These are phyloP conservation scores for Candida sp. DNA, from an alignment of 1,139 yeast species.

Conservation along the genomic window DNA sequence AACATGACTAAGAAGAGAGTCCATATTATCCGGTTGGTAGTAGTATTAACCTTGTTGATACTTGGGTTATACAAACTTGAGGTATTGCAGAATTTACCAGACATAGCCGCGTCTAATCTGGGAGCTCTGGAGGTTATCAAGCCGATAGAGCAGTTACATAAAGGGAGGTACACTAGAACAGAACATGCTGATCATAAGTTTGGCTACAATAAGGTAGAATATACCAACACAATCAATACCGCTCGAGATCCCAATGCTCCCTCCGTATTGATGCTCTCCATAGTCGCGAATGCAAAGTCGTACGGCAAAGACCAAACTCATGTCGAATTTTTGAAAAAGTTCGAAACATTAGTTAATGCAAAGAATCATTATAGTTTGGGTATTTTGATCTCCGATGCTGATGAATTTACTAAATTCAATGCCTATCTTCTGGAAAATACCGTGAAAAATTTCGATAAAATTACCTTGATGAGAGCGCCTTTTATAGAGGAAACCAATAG, in stretches of 20 bases:
- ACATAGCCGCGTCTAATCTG: not conserved
- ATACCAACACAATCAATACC: not conserved
- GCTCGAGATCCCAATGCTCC: conserved; percentile 11
- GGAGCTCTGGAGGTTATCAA: not conserved
- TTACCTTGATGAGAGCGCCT: conserved; percentile 30
- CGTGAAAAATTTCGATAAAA: conserved; percentile 13
- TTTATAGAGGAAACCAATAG: conserved; percentile 22
- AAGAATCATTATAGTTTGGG: conserved; percentile 11
- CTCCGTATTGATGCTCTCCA: conserved; percentile 16
- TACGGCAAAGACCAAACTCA: conserved; percentile 26
- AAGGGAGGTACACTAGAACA: not conserved
- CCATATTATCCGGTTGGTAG: not conserved
- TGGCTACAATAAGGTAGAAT: not conserved
- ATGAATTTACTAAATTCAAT: conserved; percentile 20
- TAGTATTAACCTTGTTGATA: not conserved
- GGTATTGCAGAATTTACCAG: not conserved
- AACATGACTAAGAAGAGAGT: not conserved
- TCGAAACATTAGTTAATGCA: conserved; percentile 15
- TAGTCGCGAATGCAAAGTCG: conserved; percentile 21
- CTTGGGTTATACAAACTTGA: not conserved
- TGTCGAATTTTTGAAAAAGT: conserved; percentile 16
- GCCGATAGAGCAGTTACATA: not conserved
- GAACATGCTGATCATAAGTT: not conserved
- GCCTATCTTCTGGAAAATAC: conserved; percentile 13
- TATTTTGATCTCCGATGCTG: conserved; percentile 22